Conservation (phyloP, 805 yeast genomes). For the Saturnispora hagleri region DNA sequence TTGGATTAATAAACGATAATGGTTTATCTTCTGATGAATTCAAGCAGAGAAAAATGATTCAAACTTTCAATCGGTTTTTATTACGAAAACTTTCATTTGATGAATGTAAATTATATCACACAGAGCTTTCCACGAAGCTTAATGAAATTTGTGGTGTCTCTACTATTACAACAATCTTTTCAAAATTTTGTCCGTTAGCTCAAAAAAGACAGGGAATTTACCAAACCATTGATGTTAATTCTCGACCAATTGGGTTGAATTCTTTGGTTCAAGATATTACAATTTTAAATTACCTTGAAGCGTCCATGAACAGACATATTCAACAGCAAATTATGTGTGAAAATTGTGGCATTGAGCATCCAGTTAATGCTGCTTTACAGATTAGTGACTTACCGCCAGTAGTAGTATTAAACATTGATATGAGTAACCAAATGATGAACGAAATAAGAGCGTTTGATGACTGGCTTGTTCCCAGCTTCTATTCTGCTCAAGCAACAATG, state of each 20-base stretch:
- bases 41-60: conserved; percentile 37
- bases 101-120: conserved; percentile 29
- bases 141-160: conserved; percentile 33
- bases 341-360: conserved; percentile 41
- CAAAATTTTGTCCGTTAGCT: conserved; percentile 32
- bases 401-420: conserved; percentile 49
- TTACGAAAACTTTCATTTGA: conserved; percentile 44
- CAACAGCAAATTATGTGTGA: conserved; percentile 47
- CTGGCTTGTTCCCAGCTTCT: conserved; percentile 60
- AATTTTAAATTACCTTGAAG: conserved; percentile 51
- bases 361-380: conserved; percentile 43
- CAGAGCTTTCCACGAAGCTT: conserved; percentile 15
- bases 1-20: conserved; percentile 46
- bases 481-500: conserved; percentile 22
- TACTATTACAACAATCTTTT: conserved; percentile 33
- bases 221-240: conserved; percentile 36
- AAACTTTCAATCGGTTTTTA: conserved; percentile 51
- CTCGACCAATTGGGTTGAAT: conserved; percentile 25
- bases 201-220: conserved; percentile 29
- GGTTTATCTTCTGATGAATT: conserved; percentile 35
- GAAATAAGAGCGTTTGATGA: conserved; percentile 38
- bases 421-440: conserved; percentile 46
- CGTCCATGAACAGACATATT: conserved; percentile 44
- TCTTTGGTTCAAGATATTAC: conserved; percentile 25
- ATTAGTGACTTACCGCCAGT: conserved; percentile 56